Base-by-base conservation (phyloP, 208 protist species). In the Leishmania aethiopica region DNA sequence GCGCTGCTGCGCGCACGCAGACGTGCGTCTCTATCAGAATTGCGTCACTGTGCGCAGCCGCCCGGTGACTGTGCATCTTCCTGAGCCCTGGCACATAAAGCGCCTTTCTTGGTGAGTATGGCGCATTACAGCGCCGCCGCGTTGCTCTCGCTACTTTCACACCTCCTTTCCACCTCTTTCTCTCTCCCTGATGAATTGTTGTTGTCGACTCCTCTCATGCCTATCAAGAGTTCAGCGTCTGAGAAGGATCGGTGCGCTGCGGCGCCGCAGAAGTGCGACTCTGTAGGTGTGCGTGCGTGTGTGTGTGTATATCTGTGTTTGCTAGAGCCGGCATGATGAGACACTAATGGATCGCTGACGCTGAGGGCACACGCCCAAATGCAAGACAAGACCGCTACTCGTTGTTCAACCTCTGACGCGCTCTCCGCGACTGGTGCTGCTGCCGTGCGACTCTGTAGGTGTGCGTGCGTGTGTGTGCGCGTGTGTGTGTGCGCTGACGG, bases 341-440 rank as follows among this genome's bases (percentile, higher is more conserved):
- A 75, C 2, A 80, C 67, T 62, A 74, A 80, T 80, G 77, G 77
- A 80, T 80, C 77, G 77, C 77, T 80, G 77, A 80, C 77, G 49
- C 77, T 80, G 77, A 80, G 77, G 77, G 77, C 77, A 19, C 49
- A 37, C 51, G 60, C 60, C 77, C 67, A 51, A 11, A n/a, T 80
- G 77, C 51, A 49, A 80, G 77, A 80, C 77, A 73, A 74, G 8
- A 77, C 71, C 79, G 35, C 84, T 75, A 82, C 77, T 66, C 22
- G 15, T 32, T 62, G 57, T 7, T 62, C 25, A n/a, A 62, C 7
- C 57, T 62, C 57, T 62, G 57, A 62, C 32, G 57, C 22, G 57
- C 57, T 62, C 7, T 32, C 57, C 0, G 57, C 57, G 22, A 22
- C 17, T 62, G 57, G 57, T n/a, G 57, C 57, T 62, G 22, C 57